Evolutionary conservation across 2,329 filamentous ascomycete species (phyloP), one percentile per base, ranked within the genome.

Genomic region (Hypoxylon sp.): DNA sequence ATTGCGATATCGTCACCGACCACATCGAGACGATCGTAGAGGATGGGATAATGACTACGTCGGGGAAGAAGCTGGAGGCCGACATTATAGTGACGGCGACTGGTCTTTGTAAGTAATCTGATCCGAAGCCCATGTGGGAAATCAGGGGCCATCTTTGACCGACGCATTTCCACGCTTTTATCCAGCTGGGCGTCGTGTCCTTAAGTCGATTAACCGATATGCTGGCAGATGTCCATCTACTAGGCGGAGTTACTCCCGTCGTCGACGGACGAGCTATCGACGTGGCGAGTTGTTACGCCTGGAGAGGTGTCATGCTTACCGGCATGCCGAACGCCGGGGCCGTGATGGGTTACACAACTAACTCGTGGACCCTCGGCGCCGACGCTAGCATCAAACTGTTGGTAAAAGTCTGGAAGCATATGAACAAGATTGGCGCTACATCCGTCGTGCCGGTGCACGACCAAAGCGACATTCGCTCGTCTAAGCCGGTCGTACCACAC

Each of bases 61-160:
- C 15, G 77, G 0, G 80, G 83, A 2, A 70, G 42, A 75, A 78
- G 35, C 73, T 90, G 0, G 74, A 83, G 1, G 81, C 87, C 0
- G 88, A 91, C 68, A 82, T 89, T 56, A 89, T 91, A 62, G 75
- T 91, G 61, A 89, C 87, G 0, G 88, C 88, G 0, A 91, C 88
- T 0, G 88, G 88, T 0, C 75, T 91, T 0, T 5, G n/a, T 15
- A 17, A 15, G 31, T n/a, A n/a, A n/a, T n/a, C n/a, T n/a, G n/a
- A n/a, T n/a, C n/a, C n/a, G n/a, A n/a, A n/a, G n/a, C n/a, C n/a
- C n/a, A n/a, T n/a, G n/a, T n/a, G n/a, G n/a, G n/a, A n/a, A n/a
- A n/a, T n/a, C n/a, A n/a, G n/a, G n/a, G n/a, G n/a, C n/a, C n/a
- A n/a, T n/a, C n/a, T n/a, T n/a, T n/a, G n/a, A n/a, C n/a, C n/a